Evolutionary conservation across 2,329 filamentous ascomycete genomes (phyloP).

Genomic region (Aphanocladium album): DNA sequence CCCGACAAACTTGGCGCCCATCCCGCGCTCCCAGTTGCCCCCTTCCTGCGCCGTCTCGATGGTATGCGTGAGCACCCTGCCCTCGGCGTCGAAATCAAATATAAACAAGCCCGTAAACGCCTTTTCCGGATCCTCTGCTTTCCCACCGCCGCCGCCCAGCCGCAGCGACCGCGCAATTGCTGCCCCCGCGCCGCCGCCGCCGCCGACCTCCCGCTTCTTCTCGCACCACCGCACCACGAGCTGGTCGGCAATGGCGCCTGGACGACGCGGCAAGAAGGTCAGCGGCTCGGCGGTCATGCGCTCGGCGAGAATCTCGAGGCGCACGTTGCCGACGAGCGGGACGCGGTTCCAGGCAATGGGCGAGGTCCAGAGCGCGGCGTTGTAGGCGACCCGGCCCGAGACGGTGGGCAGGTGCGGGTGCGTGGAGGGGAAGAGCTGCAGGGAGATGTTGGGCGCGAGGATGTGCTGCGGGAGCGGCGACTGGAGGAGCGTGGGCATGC

Average conservation of each 20-base stretch:
- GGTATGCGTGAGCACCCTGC: conserved; percentile 78
- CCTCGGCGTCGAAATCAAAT: conserved; percentile 89
- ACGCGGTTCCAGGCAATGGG: conserved; percentile 94
- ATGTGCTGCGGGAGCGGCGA: conserved; percentile 68
- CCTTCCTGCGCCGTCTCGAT: conserved; percentile 90
- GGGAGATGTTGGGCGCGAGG: conserved; percentile 67
- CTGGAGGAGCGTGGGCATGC: conserved; percentile 62
- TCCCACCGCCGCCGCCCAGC: conserved; percentile 23
- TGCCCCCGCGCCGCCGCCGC: conserved; percentile 7
- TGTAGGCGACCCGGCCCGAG: conserved; percentile 83
- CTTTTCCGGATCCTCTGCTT: conserved; percentile 51
- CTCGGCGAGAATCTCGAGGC: conserved; percentile 81
- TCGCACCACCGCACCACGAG: conserved; percentile 83
- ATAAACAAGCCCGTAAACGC: conserved; percentile 90
- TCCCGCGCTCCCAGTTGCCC: conserved; percentile 73
- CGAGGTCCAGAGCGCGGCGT: conserved; percentile 90
- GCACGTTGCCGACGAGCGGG: conserved; percentile 85
- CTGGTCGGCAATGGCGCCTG: conserved; percentile 66
- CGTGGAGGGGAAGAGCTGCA: conserved; percentile 68
- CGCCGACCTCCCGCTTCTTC: conserved; percentile 29
- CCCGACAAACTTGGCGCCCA: conserved; percentile 79
- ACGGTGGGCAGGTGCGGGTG: conserved; percentile 90
- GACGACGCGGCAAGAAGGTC: conserved; percentile 40
- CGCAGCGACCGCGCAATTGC: conserved; percentile 41
- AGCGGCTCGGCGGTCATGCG: conserved; percentile 66